A percentile compares a stretch with the other conserved stretches of the same genome.
Conservation (phyloP, 106 monocot species). For the Acanthochlamys bracteata region DNA sequence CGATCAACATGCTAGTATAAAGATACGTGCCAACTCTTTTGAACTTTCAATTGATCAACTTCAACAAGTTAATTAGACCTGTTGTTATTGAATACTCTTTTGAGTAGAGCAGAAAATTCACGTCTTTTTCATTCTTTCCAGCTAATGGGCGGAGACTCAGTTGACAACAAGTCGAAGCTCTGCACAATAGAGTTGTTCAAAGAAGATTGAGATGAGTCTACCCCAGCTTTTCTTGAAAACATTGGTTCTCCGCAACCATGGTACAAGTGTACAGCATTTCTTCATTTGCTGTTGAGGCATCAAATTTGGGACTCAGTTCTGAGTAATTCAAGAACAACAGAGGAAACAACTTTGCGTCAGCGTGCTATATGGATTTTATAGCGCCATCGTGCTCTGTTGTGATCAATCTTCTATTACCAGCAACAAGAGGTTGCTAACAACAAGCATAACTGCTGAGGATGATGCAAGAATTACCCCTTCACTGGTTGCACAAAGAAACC, state of each 20-base stretch:
- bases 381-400: no score
- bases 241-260: constrained; percentile 17
- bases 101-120: neutral
- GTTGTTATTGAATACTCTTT: neutral
- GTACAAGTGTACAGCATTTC: constrained; percentile 4
- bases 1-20: neutral
- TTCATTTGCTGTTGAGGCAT: no score
- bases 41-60: neutral
- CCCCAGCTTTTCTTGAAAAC: constrained; percentile 28
- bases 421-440: no score
- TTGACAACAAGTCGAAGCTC: constrained; percentile 8
- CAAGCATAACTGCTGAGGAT: neutral
- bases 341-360: constrained; percentile 4
- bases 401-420: no score
- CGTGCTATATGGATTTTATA: no score
- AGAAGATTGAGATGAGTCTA: neutral
- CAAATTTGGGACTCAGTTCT: constrained; percentile 5
- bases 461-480: constrained; percentile 5
- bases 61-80: neutral
- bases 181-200: constrained; percentile 6
- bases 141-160: constrained; percentile 28
- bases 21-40: neutral
- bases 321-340: constrained; percentile 1
- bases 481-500: constrained; percentile 28
- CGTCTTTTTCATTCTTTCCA: constrained; percentile 10